These are phyloP conservation scores for Chlorella variabilis DNA, from an alignment of 163 green algal species.

Conservation along the genomic window DNA sequence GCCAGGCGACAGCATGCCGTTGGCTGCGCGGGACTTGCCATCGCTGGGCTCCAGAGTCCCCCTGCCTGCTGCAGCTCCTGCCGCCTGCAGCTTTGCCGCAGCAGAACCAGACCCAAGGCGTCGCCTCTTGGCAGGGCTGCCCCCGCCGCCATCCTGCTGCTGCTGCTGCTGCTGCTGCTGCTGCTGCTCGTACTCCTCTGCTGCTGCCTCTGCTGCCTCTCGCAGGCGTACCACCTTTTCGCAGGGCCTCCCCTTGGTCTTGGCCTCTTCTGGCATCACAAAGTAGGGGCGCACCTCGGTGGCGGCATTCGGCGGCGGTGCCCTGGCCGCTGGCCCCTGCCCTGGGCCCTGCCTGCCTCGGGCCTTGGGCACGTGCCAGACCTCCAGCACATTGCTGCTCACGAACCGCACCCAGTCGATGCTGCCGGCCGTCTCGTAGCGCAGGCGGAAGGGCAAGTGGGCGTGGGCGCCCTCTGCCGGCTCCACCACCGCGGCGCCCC, in stretches of 20 bases:
- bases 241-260: not conserved
- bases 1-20: not conserved
- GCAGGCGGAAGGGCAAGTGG: not conserved
- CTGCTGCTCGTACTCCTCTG: slow-evolving; percentile 3
- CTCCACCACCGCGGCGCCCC: not conserved
- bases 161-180: not conserved
- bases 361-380: not conserved
- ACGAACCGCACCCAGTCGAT: not conserved
- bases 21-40: not conserved
- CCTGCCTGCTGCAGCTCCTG: not conserved
- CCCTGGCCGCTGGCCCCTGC: not conserved
- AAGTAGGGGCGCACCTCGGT: not conserved
- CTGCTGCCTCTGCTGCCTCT: not conserved
- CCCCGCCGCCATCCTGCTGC: not conserved
- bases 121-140: slow-evolving; percentile 7
- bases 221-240: not conserved
- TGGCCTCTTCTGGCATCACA: not conserved
- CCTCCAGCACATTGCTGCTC: slow-evolving; percentile 4
- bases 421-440: not conserved
- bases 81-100: too few species aligned
- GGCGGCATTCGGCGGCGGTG: not conserved
- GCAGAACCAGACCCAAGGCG: not conserved
- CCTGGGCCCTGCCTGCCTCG: not conserved
- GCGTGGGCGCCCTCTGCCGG: not conserved
- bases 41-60: not conserved